These are phyloP conservation scores for Citrus trifoliata DNA, from an alignment of 345 rosid species.

Conservation along the genomic window DNA sequence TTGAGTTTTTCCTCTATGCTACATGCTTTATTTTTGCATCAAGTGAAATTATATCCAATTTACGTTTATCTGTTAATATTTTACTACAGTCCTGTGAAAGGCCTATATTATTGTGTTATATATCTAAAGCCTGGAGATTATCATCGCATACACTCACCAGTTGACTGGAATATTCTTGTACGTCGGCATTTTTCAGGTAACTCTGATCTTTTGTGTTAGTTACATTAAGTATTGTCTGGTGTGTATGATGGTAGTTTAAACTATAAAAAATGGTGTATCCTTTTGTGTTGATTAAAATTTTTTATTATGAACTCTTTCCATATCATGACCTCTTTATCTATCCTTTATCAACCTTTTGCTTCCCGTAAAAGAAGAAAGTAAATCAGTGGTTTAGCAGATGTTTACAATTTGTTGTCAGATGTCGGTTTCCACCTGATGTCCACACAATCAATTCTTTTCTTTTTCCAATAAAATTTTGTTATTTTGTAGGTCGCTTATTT, in stretches of 20 bases:
- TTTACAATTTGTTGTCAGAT: background rate
- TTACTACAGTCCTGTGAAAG: conserved; percentile 73
- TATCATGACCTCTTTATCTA: background rate
- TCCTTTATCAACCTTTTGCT: background rate
- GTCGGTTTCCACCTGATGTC: conserved; percentile 2
- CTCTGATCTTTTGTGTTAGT: conserved; percentile 3
- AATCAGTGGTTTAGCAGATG: background rate
- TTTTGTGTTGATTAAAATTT: background rate
- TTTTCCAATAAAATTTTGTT: background rate
- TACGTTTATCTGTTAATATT: conserved; percentile 1
- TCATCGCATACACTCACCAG: conserved; percentile 93
- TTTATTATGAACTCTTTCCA: background rate
- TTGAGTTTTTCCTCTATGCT: background rate
- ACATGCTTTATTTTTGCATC: background rate
- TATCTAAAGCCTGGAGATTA: conserved; percentile 91
- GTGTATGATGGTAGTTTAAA: background rate
- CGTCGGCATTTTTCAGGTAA: conserved; percentile 95
- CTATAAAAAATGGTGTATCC: background rate
- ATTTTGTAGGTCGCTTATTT: conserved; percentile 57
- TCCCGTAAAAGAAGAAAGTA: background rate
- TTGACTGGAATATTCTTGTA: conserved; percentile 76
- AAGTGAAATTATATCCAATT: background rate
- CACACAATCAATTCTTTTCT: background rate
- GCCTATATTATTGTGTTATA: conserved; percentile 93
- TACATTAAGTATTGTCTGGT: background rate